Base-by-base conservation (phyloP, 139 green algal genomes). In the Coelastrella sp. region DNA sequence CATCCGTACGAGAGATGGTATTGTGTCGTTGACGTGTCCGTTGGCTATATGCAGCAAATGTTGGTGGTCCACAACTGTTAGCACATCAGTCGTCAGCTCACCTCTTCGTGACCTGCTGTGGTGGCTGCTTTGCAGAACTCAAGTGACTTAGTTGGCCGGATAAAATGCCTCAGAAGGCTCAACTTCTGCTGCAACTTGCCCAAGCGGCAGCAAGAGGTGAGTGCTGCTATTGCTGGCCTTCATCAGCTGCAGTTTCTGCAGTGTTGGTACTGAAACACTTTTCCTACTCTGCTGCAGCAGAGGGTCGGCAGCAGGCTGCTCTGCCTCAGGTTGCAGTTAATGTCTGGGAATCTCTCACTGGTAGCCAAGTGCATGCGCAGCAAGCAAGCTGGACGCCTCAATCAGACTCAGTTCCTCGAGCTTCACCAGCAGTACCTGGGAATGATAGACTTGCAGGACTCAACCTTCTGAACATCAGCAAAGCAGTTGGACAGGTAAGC, bases 101-200 rank as follows among this genome's bases (percentile, higher is more conserved):
- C 17, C 13, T 2, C 48, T 11, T 57, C 48, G 48, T n/a, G n/a
- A n/a, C 11, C 1, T 2, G 0, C 15, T 57, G 11, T 13, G 11
- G 15, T 57, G 11, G 45, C 45, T 57, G 45, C 45, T 13, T 64
- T 64, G 17, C 53, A 64, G 53, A 64, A 25, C 21, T n/a, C 53
- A 64, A 21, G 53, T 53, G 45, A 53, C 34, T 17, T 7, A 51
- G 32, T 25, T 43, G 40, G 23, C 23, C 37, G 40, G 3, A 8
- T 43, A 79, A 9, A 38, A 77, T 79, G 80, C 45, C 80, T 6
- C 80, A 86, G 13, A 86, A 86, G 51, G 67, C 67, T 19, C 80
- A 86, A 35, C 9, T 86, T 1, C 67, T 86, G 19, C 35, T 86
- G 13, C 51, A 86, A 35, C 50, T 86, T 73, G 80, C 80, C 34